Conservation (phyloP, 805 yeast species). For the Tetrapisispora iriomotensis region DNA sequence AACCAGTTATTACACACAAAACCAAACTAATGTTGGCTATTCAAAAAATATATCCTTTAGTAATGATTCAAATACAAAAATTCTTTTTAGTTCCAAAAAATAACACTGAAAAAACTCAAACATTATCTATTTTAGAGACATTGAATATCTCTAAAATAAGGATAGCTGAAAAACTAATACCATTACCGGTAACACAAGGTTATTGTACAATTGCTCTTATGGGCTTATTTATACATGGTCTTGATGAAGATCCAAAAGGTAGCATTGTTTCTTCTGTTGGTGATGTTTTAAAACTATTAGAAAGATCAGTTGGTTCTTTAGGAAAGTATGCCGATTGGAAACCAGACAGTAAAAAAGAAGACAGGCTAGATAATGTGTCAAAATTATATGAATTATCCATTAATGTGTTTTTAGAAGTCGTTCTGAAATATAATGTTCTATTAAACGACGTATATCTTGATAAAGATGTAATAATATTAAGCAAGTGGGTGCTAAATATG, state of each 20-base stretch:
- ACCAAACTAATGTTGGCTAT: constrained; percentile 3
- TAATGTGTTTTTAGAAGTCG: constrained; percentile 53
- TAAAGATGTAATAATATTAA: constrained; percentile 55
- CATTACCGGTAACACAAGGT: constrained; percentile 56
- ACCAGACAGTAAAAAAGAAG: constrained; percentile 10
- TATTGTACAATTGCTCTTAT: constrained; percentile 52
- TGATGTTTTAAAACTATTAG: constrained; percentile 50
- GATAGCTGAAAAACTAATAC: constrained; percentile 52
- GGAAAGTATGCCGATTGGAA: constrained; percentile 34
- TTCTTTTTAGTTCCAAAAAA: neutral
- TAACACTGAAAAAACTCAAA: neutral
- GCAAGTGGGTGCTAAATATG: constrained; percentile 62
- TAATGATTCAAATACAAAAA: neutral
- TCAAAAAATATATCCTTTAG: neutral
- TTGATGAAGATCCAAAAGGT: constrained; percentile 54
- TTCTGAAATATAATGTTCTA: constrained; percentile 51
- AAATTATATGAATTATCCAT: constrained; percentile 55
- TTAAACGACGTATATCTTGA: constrained; percentile 55
- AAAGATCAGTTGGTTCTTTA: constrained; percentile 47
- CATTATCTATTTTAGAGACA: constrained; percentile 15
- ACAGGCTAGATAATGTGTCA: constrained; percentile 36
- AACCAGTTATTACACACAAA: constrained; percentile 5
- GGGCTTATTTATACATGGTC: constrained; percentile 40
- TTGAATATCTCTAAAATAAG: constrained; percentile 28
- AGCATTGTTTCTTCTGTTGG: constrained; percentile 48